Evolutionary conservation across 169 alveolate species (phyloP).

Genomic region (Sarcocystis neurona): DNA sequence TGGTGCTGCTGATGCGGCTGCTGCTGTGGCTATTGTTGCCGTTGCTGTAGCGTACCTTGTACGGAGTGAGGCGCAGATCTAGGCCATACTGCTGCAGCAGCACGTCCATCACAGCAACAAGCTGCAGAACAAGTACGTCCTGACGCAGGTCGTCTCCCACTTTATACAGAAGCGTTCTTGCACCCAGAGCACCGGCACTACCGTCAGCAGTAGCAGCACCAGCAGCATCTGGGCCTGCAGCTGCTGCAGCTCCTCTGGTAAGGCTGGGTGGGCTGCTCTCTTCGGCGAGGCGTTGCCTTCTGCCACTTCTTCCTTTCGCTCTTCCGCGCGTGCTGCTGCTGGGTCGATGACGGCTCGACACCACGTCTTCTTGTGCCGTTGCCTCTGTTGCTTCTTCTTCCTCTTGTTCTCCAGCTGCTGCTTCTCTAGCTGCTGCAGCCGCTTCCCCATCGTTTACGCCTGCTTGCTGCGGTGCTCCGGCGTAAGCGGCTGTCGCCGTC

Average conservation of each 20-base stretch:
- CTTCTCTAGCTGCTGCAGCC: no score
- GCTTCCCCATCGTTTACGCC: no score
- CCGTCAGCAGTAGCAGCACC: not conserved
- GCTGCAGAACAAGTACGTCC: conserved; percentile 91
- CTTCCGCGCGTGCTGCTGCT: not conserved
- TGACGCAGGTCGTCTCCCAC: conserved; percentile 96
- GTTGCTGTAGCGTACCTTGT: conserved; percentile 79
- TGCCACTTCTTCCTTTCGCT: not conserved
- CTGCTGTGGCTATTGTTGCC: no score
- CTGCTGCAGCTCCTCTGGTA: not conserved
- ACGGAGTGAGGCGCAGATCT: conserved; percentile 86
- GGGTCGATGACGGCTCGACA: not conserved
- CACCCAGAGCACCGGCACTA: not conserved
- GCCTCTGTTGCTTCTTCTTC: not conserved
- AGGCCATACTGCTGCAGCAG: conserved; percentile 89
- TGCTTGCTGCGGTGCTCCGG: no score
- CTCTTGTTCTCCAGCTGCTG: no score
- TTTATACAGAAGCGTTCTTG: conserved; percentile 80
- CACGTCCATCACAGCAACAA: conserved; percentile 85
- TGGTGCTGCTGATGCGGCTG: no score
- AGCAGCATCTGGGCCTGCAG: no score
- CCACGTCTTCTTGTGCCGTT: not conserved
- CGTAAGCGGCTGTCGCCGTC: no score
- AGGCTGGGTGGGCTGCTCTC: not conserved
- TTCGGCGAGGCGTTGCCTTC: not conserved